A percentile compares a stretch with the other conserved stretches of the same genome.
Evolutionary conservation across 2,329 filamentous ascomycete genomes (phyloP).

Genomic region (Trichoderma sp.): DNA sequence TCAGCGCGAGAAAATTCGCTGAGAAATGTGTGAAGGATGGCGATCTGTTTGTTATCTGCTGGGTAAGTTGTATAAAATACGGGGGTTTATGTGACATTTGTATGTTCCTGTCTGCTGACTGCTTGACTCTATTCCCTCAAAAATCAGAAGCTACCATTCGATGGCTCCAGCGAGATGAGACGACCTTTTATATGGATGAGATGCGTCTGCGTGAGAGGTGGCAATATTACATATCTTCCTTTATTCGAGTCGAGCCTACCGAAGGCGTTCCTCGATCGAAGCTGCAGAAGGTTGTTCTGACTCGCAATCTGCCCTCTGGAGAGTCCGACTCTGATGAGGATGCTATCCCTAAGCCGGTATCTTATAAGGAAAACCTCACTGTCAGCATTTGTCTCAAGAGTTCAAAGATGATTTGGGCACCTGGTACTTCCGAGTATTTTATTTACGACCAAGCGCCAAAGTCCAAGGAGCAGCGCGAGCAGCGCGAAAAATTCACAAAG

Average conservation of each 20-base stretch:
- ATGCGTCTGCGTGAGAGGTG: constrained; percentile 81
- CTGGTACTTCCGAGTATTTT: constrained; percentile 69
- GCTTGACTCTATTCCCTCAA: constrained; percentile 56
- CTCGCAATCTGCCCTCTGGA: constrained; percentile 66
- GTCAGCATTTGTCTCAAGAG: constrained; percentile 76
- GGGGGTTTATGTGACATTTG: too few species aligned
- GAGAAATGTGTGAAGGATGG: constrained; percentile 92
- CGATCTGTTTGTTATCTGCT: constrained; percentile 87
- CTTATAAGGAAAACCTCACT: constrained; percentile 67
- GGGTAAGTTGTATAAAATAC: constrained; percentile 62
- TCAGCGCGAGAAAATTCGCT: constrained; percentile 86
- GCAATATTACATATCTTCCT: constrained; percentile 96
- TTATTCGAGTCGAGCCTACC: constrained; percentile 84
- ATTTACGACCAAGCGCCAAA: constrained; percentile 70
- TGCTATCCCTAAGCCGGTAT: constrained; percentile 59
- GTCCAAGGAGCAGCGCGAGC: constrained; percentile 63
- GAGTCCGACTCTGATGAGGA: constrained; percentile 66
- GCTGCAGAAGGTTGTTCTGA: constrained; percentile 68
- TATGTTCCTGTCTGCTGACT: constrained; percentile 16
- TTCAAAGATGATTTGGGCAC: constrained; percentile 77
- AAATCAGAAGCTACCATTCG: constrained; percentile 71
- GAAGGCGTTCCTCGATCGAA: constrained; percentile 70
- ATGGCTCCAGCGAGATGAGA: constrained; percentile 67
- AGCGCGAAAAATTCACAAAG: constrained; percentile 54
- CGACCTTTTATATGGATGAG: constrained; percentile 84